phyloP scores from a whole-genome alignment of 306 rosid species.

The apple (Malus domestica) region DNA sequence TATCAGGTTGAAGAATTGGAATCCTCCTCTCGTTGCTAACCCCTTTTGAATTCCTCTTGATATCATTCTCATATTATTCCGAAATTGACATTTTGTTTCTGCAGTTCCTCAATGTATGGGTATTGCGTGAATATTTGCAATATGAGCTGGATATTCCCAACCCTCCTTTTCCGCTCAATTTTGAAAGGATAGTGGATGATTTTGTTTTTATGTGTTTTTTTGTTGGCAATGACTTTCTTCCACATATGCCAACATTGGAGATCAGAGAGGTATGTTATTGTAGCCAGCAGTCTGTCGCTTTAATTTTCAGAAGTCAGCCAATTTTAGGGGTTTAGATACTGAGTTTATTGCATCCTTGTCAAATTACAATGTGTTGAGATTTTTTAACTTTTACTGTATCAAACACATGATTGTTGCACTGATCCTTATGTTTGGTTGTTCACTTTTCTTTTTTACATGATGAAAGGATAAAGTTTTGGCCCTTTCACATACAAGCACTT shows the following conservation, averaged over 20 bases:
- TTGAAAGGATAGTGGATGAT: constrained; percentile 76
- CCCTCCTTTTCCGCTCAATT: constrained; percentile 71
- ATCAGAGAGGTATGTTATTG: constrained; percentile 74
- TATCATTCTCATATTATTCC: constrained; percentile 9
- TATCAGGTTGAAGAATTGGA: constrained; percentile 65
- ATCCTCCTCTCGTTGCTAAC: constrained; percentile 12
- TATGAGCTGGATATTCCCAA: constrained; percentile 62
- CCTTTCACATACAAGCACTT: not conserved
- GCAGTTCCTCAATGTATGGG: constrained; percentile 87
- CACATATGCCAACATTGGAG: constrained; percentile 95
- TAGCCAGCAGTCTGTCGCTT: constrained; percentile 15
- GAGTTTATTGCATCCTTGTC: not conserved
- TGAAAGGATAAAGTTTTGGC: constrained; percentile 5
- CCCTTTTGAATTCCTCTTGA: constrained; percentile 9
- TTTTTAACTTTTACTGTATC: not conserved
- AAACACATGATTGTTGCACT: not conserved
- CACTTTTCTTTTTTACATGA: not conserved
- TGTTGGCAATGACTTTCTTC: constrained; percentile 93
- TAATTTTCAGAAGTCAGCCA: not conserved
- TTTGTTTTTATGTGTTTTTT: constrained; percentile 84
- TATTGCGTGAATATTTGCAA: constrained; percentile 83
- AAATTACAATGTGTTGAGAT: not conserved
- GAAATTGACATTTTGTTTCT: constrained; percentile 11
- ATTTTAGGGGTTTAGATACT: not conserved
- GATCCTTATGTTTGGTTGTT: constrained; percentile 4